Base-by-base conservation (phyloP, 768 basidiomycete species). In the Cubamyces sp. region DNA sequence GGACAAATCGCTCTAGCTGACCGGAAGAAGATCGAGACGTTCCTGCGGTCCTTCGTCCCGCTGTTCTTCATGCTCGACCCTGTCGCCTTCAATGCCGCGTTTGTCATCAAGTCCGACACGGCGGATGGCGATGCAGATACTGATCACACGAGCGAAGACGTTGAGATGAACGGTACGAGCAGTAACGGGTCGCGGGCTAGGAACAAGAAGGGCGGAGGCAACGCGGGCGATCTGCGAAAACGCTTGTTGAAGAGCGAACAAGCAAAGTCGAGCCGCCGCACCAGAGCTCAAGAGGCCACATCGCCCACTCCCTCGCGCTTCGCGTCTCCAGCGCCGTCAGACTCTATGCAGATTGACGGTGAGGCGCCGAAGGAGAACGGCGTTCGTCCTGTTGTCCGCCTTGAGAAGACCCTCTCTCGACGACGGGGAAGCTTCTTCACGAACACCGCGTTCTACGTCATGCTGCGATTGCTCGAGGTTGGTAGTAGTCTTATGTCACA, bases 381-480 rank as follows among this genome's bases (percentile, higher is more conserved):
- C 4, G 30, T 40, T 7, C 9, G 49, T 1, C 34, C 48, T 12
- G 54, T 61, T 26, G 54, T 5, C 52, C 68, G 23, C 5, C 46
- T 48, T 45, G 73, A 73, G n/a, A 73, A 74, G 54, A 70, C 74
- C 19, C 62, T 65, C 0, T 73, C 74, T 0, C 72, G 84, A 57
- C 81, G 84, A 59, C 81, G 82, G 52, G 81, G 83, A 57, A 77
- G 86, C 39, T 94, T 98, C 76, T 98, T 93, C 75, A 87, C 88
- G 61, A 98, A 97, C 75, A 94, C 92, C 19, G 81, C 87, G 23
- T 93, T 93, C 70, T 99, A 98, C 77, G 84, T 85, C 11, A 76
- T 98, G 23, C 75, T 98, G 68, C 85, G 96, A 37, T 78, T 96
- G 51, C 74, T 98, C 43, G 91, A 98, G 87, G 96, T 94, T 61